phyloP scores from a whole-genome alignment of 495 filamentous ascomycete genomes.

The Daldinia decipiens region DNA sequence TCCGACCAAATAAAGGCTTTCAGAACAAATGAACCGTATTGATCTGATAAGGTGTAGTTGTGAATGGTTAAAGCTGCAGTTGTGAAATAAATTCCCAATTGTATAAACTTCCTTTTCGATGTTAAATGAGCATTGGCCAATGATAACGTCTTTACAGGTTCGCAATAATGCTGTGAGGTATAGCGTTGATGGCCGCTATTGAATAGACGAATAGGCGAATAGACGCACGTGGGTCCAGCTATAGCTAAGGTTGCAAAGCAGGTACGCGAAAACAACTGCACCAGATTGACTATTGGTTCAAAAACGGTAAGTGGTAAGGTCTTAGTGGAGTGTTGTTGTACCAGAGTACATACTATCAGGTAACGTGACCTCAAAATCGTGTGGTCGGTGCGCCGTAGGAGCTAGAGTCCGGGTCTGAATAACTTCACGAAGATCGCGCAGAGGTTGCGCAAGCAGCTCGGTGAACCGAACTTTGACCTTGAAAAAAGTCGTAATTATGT shows the following conservation, averaged over 20 bases:
- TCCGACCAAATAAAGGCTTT: not conserved
- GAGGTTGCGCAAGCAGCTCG: slow-evolving; percentile 33
- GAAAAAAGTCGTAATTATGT: slow-evolving; percentile 34
- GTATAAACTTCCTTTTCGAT: not conserved
- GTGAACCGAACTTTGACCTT: slow-evolving; percentile 18
- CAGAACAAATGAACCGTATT: not conserved
- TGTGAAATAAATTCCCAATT: not conserved
- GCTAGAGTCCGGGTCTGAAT: slow-evolving; percentile 53
- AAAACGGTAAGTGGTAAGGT: slow-evolving; percentile 11
- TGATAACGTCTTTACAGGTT: slow-evolving; percentile 6
- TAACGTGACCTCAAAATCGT: slow-evolving; percentile 54
- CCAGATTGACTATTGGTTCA: slow-evolving; percentile 20
- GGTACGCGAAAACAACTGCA: slow-evolving; percentile 32
- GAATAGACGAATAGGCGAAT: slow-evolving; percentile 5
- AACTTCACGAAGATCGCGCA: slow-evolving; percentile 52
- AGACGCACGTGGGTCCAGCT: slow-evolving; percentile 33
- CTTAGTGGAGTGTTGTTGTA: slow-evolving; percentile 33
- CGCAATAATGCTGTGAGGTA: slow-evolving; percentile 5
- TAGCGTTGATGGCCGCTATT: not conserved
- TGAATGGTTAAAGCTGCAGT: not conserved
- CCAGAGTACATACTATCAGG: slow-evolving; percentile 38
- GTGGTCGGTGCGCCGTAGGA: slow-evolving; percentile 47
- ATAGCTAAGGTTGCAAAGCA: slow-evolving; percentile 20
- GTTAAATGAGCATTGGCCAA: slow-evolving; percentile 3
- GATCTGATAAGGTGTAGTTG: not conserved